Evolutionary conservation across 1,284 basidiomycete species (phyloP), one percentile per base, ranked within the genome.

Genomic region (Ceratobasidium sp.): DNA sequence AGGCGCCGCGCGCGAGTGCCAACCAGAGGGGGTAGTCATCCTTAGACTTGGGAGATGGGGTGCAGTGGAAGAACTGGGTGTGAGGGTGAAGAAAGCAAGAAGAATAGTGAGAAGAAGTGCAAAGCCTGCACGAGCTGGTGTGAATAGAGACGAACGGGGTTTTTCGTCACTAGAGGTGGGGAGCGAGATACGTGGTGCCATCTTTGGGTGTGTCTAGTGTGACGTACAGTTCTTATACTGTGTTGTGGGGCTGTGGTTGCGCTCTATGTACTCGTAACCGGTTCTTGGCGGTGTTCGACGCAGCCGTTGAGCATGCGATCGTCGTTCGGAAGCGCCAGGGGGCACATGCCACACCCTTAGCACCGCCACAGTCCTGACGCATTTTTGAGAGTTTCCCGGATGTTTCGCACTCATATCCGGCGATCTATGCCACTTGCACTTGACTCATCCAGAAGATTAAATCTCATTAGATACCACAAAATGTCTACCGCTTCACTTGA

Each of bases 391-490:
- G 23, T 67, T 77, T 77, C 64, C 73, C 51, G 73, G 40, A 77
- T 77, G 73, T 67, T 77, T 77, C 73, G 73, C 73, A 64, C 73
- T 53, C 64, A 49, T 77, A 77, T 77, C 63, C 67, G 51, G 49
- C 63, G 73, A 44, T 64, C 73, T 5, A 63, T 67, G 39, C 68
- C 51, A 70, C 68, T 56, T 23, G 39, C 51, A 44, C 15, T 70
- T 70, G 49, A 70, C 51, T 56, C 49, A 4, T n/a, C 53, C 39
- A 70, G 56, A 23, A 49, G 68, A 55, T 67, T 67, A 23, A 77
- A 40, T 44, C 66, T 56, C 49, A 28, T 61, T 26, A 49, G 46
- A 40, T 33, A 10, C 12, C 9, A 42, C 51, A 44, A 28, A 13
- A 77, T 77, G 73, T 77, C 73, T 49, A 58, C 73, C 28, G 53